Percentiles rank a stretch among this genome's conserved stretches.
Conservation (phyloP, 345 rosid species). For the Syzygium oleosum region DNA sequence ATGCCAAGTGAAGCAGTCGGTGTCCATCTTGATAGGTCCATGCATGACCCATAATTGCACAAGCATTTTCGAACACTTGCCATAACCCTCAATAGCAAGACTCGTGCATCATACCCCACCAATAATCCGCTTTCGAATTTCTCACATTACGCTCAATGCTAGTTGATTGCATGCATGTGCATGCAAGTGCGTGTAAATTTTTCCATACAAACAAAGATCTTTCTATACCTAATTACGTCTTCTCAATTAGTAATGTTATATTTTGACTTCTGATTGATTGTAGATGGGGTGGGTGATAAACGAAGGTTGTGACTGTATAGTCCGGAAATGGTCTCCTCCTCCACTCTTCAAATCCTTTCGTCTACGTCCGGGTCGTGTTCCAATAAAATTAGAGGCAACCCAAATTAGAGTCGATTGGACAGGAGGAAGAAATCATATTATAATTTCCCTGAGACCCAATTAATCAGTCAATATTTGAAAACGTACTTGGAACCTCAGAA, state of each 20-base stretch:
- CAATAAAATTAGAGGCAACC: too few species aligned
- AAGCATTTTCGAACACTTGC: too few species aligned
- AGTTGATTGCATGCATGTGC: too few species aligned
- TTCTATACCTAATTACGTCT: background rate
- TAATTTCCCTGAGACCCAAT: background rate
- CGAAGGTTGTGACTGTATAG: conserved; percentile 2
- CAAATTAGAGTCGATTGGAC: background rate
- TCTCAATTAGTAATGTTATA: background rate
- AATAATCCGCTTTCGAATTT: too few species aligned
- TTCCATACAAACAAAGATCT: too few species aligned
- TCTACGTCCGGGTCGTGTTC: background rate
- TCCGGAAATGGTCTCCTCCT: background rate
- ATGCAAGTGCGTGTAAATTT: too few species aligned
- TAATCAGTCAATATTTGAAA: background rate
- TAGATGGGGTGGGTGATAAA: conserved; percentile 8
- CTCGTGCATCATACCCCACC: too few species aligned
- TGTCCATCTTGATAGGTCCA: too few species aligned
- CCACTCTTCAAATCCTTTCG: background rate
- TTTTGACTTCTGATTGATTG: background rate
- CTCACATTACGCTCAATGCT: too few species aligned
- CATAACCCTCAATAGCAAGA: too few species aligned
- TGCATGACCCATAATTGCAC: too few species aligned
- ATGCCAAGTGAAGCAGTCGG: too few species aligned
- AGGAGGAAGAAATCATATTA: background rate
- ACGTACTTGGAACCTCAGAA: background rate